phyloP scores from a whole-genome alignment of 441 rosid species.

The Theobroma grandiflorum region DNA sequence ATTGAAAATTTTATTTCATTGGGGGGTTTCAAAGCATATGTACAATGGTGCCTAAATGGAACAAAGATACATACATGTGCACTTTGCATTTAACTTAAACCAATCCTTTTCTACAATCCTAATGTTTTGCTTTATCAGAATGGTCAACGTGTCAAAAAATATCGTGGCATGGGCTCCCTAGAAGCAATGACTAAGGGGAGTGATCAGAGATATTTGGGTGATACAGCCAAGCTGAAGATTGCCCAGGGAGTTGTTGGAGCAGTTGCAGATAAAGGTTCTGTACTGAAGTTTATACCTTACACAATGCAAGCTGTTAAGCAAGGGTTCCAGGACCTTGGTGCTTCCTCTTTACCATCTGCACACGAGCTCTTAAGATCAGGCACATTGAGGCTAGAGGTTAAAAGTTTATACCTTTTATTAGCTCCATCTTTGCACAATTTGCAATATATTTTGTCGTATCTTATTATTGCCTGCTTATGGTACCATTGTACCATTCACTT shows the following conservation, averaged over 20 bases:
- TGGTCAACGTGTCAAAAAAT: constrained; percentile 65
- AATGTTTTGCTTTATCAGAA: constrained; percentile 44
- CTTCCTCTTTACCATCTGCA: constrained; percentile 70
- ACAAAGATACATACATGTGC: background rate
- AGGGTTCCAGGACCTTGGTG: constrained; percentile 96
- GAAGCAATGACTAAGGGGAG: constrained; percentile 96
- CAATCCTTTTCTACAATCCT: background rate
- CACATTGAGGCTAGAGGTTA: constrained; percentile 75
- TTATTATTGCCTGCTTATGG: background rate
- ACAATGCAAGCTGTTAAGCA: constrained; percentile 94
- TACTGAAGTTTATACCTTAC: constrained; percentile 75
- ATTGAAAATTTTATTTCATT: too few relatives aligned
- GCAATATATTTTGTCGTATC: background rate
- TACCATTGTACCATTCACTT: background rate
- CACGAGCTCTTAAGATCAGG: constrained; percentile 71
- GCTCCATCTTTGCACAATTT: background rate
- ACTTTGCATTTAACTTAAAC: background rate
- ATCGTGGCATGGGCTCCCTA: constrained; percentile 90
- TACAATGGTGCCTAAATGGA: background rate
- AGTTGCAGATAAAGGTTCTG: constrained; percentile 86
- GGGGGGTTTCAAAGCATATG: background rate
- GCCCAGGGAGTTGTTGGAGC: constrained; percentile 96
- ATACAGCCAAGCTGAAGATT: constrained; percentile 76
- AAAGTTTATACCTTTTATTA: background rate
- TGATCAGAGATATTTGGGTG: constrained; percentile 87